Conservation (phyloP, 164 flowering plant genomes). For the Berberis vulgaris region DNA sequence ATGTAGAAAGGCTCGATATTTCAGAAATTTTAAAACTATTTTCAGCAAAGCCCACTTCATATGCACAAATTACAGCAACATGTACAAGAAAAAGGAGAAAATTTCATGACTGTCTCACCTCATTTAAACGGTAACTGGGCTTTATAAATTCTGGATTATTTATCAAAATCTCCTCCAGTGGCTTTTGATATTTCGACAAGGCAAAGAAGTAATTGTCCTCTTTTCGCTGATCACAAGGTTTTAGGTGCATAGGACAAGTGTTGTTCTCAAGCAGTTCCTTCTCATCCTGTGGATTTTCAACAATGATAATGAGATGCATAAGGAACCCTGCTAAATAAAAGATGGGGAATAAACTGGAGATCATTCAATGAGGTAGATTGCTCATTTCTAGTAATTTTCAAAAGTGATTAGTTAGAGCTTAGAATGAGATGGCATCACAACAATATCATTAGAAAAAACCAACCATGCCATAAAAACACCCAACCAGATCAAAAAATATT, state of each 20-base stretch:
- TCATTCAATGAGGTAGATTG: background rate
- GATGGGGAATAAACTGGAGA: too few species aligned
- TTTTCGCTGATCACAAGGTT: slow-evolving; percentile 78
- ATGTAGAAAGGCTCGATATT: too few species aligned
- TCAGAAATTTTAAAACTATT: too few species aligned
- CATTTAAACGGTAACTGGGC: slow-evolving; percentile 80
- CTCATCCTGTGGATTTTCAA: slow-evolving; percentile 59
- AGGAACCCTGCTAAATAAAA: background rate
- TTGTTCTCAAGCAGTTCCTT: slow-evolving; percentile 76
- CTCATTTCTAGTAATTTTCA: background rate
- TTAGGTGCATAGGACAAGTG: slow-evolving; percentile 80
- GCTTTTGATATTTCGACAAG: slow-evolving; percentile 74
- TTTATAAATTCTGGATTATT: slow-evolving; percentile 73
- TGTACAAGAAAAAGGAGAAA: background rate
- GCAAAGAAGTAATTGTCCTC: slow-evolving; percentile 96
- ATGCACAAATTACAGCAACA: too few species aligned
- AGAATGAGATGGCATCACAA: background rate
- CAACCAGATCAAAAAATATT: background rate
- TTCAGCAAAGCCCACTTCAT: too few species aligned
- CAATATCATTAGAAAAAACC: background rate
- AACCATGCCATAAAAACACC: background rate
- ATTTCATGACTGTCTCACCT: slow-evolving; percentile 31
- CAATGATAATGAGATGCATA: background rate
- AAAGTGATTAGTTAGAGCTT: too few species aligned
- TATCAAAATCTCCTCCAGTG: slow-evolving; percentile 52